Conservation (phyloP, 257 asterid species). For the Penstemon davidsonii region DNA sequence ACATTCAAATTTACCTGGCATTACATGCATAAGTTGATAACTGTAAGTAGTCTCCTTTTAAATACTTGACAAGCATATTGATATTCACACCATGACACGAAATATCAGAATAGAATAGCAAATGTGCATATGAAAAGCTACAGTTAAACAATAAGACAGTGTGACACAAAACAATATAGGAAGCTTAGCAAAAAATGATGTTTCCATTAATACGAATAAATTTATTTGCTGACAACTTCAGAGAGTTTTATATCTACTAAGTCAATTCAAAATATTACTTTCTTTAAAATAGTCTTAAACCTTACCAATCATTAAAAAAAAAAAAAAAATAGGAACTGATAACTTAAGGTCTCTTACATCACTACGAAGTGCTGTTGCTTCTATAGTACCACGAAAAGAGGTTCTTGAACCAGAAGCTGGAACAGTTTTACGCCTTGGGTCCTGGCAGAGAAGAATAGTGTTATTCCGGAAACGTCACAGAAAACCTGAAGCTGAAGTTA, state of each 20-base stretch:
- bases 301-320: too few relatives aligned
- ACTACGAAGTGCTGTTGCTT: constrained; percentile 26
- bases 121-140: too few relatives aligned
- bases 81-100: too few relatives aligned
- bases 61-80: too few relatives aligned
- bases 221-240: neutral
- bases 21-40: too few relatives aligned
- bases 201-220: neutral
- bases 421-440: constrained; percentile 34
- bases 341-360: constrained; percentile 39
- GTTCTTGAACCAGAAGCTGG: constrained; percentile 37
- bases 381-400: constrained; percentile 36
- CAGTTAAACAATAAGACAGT: too few relatives aligned
- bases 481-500: constrained; percentile 25
- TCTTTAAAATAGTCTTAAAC: too few relatives aligned
- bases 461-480: constrained; percentile 6
- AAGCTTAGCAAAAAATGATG: too few relatives aligned
- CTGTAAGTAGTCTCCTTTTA: too few relatives aligned
- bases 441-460: constrained; percentile 38
- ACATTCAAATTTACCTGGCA: too few relatives aligned
- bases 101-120: too few relatives aligned
- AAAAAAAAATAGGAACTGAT: constrained; percentile 2
- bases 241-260: neutral
- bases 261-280: neutral
- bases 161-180: too few relatives aligned